Evolutionary conservation across 495 filamentous ascomycete species (phyloP), one percentile per base, ranked within the genome.

Genomic region (Aspergillus kassunensis): DNA sequence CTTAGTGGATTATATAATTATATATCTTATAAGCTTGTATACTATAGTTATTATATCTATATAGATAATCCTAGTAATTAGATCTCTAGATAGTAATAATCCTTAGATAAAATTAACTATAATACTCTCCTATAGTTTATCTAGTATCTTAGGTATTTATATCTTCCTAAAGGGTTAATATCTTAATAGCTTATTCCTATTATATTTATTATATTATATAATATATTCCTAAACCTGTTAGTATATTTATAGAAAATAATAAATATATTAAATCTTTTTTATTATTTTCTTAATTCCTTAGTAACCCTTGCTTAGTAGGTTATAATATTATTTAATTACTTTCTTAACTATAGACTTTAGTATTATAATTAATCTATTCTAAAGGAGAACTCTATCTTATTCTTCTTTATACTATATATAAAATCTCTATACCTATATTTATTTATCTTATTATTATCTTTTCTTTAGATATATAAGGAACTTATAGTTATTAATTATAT

Each of bases 321-420:
- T 43, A 43, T 43, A 56, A 51, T 51, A 51, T 29, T 23, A 35
- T 44, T 44, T n/a, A 36, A 35, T 27, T 27, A 27, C 9, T 27
- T 27, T 27, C 9, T 27, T 23, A 24, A 44, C 29, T 27, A 56
- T 46, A 30, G 33, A 41, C 21, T 46, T 1, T 39, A 56, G 18
- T 45, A 27, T 31, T 50, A 42, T 46, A 35, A 49, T 46, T 44
- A 20, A 34, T 44, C 49, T 35, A 30, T 47, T 56, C 43, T 51
- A n/a, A n/a, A n/a, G n/a, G 40, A 33, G 41, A 44, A 11, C 31
- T 16, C n/a, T 35, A 27, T 31, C 48, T 46, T 33, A 7, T 40
- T 18, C 20, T 42, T 19, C n/a, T n/a, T n/a, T n/a, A 27, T 27
- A 27, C 4, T 44, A 25, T 44, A 29, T 27, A 3, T 48, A 21